Evolutionary conservation across 2,329 filamentous ascomycete species (phyloP), one percentile per base, ranked within the genome.

Genomic region (Colletotrichum coccodes): DNA sequence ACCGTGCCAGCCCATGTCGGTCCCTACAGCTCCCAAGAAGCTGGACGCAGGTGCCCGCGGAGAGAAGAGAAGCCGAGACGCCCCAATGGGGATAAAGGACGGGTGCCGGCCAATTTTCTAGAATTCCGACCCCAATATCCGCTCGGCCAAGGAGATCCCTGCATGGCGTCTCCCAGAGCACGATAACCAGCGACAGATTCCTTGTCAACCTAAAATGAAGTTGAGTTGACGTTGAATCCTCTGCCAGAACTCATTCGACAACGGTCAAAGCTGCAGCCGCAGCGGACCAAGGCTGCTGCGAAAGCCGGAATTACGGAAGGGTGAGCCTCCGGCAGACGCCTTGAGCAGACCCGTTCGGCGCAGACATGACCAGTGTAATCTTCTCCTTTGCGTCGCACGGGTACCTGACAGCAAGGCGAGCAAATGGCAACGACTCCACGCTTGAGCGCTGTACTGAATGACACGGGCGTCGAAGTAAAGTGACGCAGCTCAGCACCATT

Each of bases 41-140:
- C 47, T 54, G 52, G 28, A 59, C n/a, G 36, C 16, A 23, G 47
- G 30, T 46, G 47, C 28, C 4, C 14, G 47, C 14, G 40, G n/a
- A n/a, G n/a, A n/a, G n/a, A n/a, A n/a, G n/a, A 34, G 38, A 53
- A 34, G 53, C 53, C 32, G 32, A 40, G 18, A 32, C n/a, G 7
- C 60, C 58, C 34, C 61, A 60, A 54, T 54, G 4, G 21, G 47
- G 54, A 18, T 44, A 60, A 54, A 54, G 26, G 42, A 64, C 32
- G 36, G 61, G 61, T 60, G 61, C 46, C 54, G 49, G 56, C 61
- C 42, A 40, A 42, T 30, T n/a, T 52, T 57, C 56, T 60, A 47
- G 42, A 52, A 34, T 60, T 60, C 66, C 61, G 62, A 66, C 56
- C 38, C 49, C 49, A 66, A 66, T 44, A 56, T 66, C 54, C 49